Conservation (phyloP, 176 grass and related monocot species). For the Carex cristatella region DNA sequence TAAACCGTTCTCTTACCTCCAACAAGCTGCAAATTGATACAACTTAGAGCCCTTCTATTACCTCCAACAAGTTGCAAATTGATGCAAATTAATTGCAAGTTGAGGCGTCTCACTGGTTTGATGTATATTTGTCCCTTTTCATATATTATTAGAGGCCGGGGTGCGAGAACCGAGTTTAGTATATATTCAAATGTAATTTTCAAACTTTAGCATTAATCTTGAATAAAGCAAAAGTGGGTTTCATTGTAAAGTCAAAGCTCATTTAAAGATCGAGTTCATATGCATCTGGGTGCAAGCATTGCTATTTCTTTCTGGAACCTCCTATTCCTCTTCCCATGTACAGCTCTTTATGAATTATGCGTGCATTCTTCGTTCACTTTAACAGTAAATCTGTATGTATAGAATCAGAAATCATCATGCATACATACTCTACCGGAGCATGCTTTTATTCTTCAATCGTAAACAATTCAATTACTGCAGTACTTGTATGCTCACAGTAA, state of each 20-base stretch:
- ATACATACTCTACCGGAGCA: background rate
- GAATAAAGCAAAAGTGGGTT: background rate
- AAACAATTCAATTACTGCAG: background rate
- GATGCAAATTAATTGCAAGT: background rate
- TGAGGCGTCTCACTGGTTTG: background rate
- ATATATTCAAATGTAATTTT: constrained; percentile 14
- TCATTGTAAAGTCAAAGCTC: constrained; percentile 8
- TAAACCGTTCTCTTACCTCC: constrained; percentile 35
- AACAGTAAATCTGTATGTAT: background rate
- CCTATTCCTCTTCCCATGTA: background rate
- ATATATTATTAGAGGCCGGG: background rate
- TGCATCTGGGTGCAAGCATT: background rate
- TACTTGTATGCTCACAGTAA: no score
- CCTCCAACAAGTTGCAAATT: constrained; percentile 1
- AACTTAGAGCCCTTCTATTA: background rate
- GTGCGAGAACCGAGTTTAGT: background rate
- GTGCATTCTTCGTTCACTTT: background rate
- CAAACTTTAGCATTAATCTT: background rate
- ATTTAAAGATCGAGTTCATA: background rate
- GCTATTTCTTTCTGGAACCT: background rate
- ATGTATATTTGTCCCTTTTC: background rate
- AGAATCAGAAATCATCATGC: background rate
- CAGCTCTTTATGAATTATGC: background rate
- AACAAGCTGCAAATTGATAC: constrained; percentile 16
- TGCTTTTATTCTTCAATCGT: background rate